Evolutionary conservation across 305 asterid genomes (phyloP).

Genomic region (Rubia tinctorum): DNA sequence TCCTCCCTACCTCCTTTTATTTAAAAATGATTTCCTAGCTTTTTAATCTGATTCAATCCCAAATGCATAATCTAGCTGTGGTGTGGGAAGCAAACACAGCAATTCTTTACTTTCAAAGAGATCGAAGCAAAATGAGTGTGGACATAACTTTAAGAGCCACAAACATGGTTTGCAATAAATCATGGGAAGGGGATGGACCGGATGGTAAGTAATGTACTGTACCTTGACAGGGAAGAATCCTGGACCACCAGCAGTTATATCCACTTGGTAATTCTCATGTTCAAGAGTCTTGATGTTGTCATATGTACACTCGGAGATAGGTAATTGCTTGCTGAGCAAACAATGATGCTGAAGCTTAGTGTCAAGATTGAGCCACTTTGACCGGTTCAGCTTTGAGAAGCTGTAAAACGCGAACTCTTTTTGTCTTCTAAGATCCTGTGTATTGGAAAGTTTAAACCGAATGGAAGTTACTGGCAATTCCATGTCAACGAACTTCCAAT

Average conservation of each 20-base stretch:
- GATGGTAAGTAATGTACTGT: conserved; percentile 14
- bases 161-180: neutral
- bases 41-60: neutral
- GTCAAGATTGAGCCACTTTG: conserved; percentile 70
- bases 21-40: neutral
- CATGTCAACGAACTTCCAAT: conserved; percentile 36
- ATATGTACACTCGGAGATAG: conserved; percentile 80
- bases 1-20: neutral
- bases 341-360: conserved; percentile 61
- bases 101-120: neutral
- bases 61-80: neutral
- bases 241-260: conserved; percentile 31
- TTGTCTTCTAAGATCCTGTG: conserved; percentile 51
- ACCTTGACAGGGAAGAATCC: conserved; percentile 51
- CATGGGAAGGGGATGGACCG: conserved; percentile 8
- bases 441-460: conserved; percentile 59
- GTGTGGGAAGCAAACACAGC: neutral
- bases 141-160: neutral
- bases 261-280: conserved; percentile 30
- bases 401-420: conserved; percentile 62
- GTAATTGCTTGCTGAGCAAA: conserved; percentile 51
- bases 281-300: conserved; percentile 73
- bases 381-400: conserved; percentile 55
- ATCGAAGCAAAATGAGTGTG: neutral
- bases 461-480: conserved; percentile 79